Conservation (phyloP, 768 basidiomycete species). For the Amanita rimosa region DNA sequence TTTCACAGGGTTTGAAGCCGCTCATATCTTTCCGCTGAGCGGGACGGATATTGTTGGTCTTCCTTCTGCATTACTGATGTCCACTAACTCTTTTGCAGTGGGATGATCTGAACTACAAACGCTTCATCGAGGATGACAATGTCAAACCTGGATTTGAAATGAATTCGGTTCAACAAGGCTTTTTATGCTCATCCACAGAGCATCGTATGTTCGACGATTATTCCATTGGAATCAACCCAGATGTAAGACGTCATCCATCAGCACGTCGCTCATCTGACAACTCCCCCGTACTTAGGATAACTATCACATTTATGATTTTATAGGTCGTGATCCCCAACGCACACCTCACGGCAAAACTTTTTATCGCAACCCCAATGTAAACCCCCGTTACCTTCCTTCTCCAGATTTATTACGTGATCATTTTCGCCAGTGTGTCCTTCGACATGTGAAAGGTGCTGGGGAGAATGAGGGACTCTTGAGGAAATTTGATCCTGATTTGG, state of each 20-base stretch:
- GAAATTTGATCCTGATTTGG: constrained; percentile 12
- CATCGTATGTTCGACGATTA: constrained; percentile 12
- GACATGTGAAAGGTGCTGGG: constrained; percentile 11
- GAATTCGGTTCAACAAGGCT: constrained; percentile 13
- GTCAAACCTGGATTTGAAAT: constrained; percentile 9
- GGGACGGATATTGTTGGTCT: constrained; percentile 9
- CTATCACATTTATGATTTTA: constrained; percentile 10
- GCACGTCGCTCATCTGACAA: background rate
- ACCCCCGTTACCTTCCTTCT: constrained; percentile 12
- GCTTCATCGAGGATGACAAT: constrained; percentile 12
- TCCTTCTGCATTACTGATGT: background rate
- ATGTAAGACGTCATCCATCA: constrained; percentile 6
- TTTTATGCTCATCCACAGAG: constrained; percentile 10
- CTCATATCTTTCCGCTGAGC: constrained; percentile 12
- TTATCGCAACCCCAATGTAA: constrained; percentile 6
- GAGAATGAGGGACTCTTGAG: background rate
- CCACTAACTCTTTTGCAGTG: constrained; percentile 8
- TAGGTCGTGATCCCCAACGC: constrained; percentile 9
- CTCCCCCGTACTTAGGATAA: constrained; percentile 4
- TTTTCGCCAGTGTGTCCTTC: constrained; percentile 14
- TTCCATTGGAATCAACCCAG: constrained; percentile 11
- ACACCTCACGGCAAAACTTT: constrained; percentile 10
- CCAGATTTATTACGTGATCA: constrained; percentile 13
- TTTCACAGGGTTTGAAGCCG: constrained; percentile 11
- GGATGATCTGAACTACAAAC: constrained; percentile 9